A percentile compares a stretch with the other conserved stretches of the same genome.
These are phyloP conservation scores for Saturnispora hagleri DNA, from an alignment of 805 yeast species.

Conservation along the genomic window DNA sequence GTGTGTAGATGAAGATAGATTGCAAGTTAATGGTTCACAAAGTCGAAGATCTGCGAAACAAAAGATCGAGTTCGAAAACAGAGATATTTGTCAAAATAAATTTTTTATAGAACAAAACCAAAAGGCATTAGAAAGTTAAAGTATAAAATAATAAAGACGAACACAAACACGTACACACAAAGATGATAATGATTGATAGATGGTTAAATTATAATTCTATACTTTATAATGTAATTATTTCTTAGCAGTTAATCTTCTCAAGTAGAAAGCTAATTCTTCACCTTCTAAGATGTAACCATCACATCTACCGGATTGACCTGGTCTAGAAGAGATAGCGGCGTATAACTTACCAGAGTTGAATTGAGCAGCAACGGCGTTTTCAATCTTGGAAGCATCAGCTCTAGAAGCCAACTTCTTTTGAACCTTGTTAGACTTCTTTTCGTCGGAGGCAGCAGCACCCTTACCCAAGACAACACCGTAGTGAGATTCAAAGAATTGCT, in stretches of 20 bases:
- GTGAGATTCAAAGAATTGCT: constrained; percentile 98
- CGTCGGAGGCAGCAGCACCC: constrained; percentile 48
- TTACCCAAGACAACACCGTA: constrained; percentile 92
- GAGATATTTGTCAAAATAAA: too few relatives aligned
- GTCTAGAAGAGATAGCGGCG: constrained; percentile 98
- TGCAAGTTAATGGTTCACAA: neutral
- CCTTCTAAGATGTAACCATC: constrained; percentile 99
- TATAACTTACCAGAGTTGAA: constrained; percentile 98
- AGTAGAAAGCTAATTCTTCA: constrained; percentile 99
- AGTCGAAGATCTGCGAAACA: too few relatives aligned
- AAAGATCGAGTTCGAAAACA: neutral
- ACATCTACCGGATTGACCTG: constrained; percentile 99
- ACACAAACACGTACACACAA: neutral
- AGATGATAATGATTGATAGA: neutral
- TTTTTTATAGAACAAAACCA: constrained; percentile 2
- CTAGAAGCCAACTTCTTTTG: constrained; percentile 93
- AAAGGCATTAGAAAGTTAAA: constrained; percentile 1
- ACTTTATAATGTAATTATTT: constrained; percentile 46
- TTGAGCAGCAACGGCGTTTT: constrained; percentile 87
- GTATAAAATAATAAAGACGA: neutral
- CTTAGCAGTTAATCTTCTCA: constrained; percentile 98
- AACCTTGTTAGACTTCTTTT: constrained; percentile 63
- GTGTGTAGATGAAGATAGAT: neutral
- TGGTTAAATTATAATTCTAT: neutral
- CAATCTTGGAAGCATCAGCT: constrained; percentile 76